Evolutionary conservation across 2,329 filamentous ascomycete genomes (phyloP).

Genomic region (Periconia sp.): DNA sequence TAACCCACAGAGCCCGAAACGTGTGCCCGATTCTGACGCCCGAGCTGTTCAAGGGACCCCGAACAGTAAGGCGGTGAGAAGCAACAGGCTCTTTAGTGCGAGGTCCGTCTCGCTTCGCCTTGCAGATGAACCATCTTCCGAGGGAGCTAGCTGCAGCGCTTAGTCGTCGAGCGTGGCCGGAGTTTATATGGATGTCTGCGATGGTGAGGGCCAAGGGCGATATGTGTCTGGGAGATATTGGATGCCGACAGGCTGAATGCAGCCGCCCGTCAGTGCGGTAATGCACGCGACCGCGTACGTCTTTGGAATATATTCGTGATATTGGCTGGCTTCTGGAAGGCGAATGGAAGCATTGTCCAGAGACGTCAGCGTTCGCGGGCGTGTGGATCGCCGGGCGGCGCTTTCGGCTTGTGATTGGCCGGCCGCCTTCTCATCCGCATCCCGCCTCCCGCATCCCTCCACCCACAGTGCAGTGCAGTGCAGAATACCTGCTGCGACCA

Average conservation of each 20-base stretch:
- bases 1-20: constrained; percentile 1
- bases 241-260: constrained; percentile 6
- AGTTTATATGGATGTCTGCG: neutral
- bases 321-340: constrained; percentile 12
- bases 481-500: constrained; percentile 9
- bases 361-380: constrained; percentile 2
- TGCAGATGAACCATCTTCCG: constrained; percentile 8
- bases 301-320: constrained; percentile 2
- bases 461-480: constrained; percentile 15
- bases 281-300: neutral
- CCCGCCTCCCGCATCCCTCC: constrained; percentile 11
- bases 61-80: constrained; percentile 12
- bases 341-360: constrained; percentile 4
- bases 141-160: constrained; percentile 7
- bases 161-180: constrained; percentile 6
- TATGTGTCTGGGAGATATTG: constrained; percentile 9
- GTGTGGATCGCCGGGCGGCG: neutral
- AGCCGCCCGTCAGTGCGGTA: neutral
- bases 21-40: constrained; percentile 1
- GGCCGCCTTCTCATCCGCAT: constrained; percentile 12
- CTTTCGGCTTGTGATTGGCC: constrained; percentile 19
- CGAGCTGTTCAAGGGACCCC: constrained; percentile 2
- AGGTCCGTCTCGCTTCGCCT: constrained; percentile 6
- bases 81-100: constrained; percentile 6
- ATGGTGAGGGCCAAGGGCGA: constrained; percentile 1